Conservation (phyloP, 805 yeast genomes). For the Alloascoidea hylecoeti region DNA sequence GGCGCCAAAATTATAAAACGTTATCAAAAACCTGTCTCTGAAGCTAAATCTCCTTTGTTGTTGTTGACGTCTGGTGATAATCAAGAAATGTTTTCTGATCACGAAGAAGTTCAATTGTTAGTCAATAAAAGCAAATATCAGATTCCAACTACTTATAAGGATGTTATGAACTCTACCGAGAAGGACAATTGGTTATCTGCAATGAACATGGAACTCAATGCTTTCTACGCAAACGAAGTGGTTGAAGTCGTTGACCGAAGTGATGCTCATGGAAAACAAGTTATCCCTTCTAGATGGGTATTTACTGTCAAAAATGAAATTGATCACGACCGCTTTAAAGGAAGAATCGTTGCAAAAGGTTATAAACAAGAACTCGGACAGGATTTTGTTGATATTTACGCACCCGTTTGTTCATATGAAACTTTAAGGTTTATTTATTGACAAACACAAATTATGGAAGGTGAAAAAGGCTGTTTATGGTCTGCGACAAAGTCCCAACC, state of each 20-base stretch:
- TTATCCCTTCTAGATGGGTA: slow-evolving; percentile 1
- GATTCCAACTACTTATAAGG: too few relatives aligned
- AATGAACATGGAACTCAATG: not conserved
- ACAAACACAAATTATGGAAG: slow-evolving; percentile 6
- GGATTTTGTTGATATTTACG: not conserved
- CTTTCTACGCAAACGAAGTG: not conserved
- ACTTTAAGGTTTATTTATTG: not conserved
- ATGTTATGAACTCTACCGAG: not conserved
- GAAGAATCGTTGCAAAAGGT: not conserved
- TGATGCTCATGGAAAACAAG: not conserved
- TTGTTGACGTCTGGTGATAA: too few relatives aligned
- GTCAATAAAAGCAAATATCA: too few relatives aligned
- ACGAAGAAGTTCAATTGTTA: too few relatives aligned
- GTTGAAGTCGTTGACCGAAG: not conserved
- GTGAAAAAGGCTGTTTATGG: slow-evolving; percentile 8
- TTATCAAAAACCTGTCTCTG: too few relatives aligned
- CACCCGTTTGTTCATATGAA: not conserved
- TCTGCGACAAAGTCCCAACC: slow-evolving; percentile 9
- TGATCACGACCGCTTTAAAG: not conserved
- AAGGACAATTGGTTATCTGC: not conserved
- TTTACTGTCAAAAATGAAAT: not conserved
- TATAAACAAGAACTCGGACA: not conserved
- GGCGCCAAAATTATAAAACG: too few relatives aligned
- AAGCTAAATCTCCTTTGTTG: too few relatives aligned
- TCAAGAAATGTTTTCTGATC: too few relatives aligned